These are phyloP conservation scores for Aspergillus novofumigatus DNA, from an alignment of 2,329 filamentous ascomycete genomes.

Conservation along the genomic window DNA sequence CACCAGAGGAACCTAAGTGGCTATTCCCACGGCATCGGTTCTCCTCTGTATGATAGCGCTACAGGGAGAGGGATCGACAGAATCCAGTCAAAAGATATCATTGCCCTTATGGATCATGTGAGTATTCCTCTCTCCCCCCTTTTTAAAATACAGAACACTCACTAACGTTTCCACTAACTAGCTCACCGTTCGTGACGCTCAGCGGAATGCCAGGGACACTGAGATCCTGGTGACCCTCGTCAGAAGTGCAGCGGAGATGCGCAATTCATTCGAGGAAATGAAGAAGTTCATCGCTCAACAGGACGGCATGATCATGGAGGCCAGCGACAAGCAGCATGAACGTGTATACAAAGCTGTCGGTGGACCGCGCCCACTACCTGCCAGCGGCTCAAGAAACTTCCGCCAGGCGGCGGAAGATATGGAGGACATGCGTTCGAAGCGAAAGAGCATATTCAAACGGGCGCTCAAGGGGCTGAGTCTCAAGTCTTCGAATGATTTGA, in stretches of 20 bases:
- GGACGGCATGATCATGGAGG: conserved; percentile 81
- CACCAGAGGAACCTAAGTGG: conserved; percentile 70
- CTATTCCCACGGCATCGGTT: conserved; percentile 85
- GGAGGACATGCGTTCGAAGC: conserved; percentile 66
- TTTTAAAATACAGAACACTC: neutral
- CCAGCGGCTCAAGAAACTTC: conserved; percentile 57
- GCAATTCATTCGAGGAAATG: conserved; percentile 91
- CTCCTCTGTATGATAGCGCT: conserved; percentile 83
- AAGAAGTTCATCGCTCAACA: conserved; percentile 88
- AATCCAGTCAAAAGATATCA: conserved; percentile 94
- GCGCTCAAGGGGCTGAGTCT: conserved; percentile 87
- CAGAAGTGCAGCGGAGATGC: conserved; percentile 92
- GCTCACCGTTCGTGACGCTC: conserved; percentile 93
- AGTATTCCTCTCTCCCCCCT: conserved; percentile 31
- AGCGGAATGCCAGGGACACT: conserved; percentile 91
- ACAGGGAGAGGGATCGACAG: conserved; percentile 83
- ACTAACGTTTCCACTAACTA: conserved; percentile 33
- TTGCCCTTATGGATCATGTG: conserved; percentile 94
- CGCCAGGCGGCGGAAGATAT: conserved; percentile 49
- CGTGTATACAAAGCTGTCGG: conserved; percentile 78
- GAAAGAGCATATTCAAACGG: conserved; percentile 87
- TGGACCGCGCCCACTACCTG: conserved; percentile 79
- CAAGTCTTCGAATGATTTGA: conserved; percentile 82
- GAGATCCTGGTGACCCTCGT: conserved; percentile 95
- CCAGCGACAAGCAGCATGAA: conserved; percentile 83